phyloP scores from a whole-genome alignment of 768 basidiomycete genomes.

The Fomitopsis serialis region DNA sequence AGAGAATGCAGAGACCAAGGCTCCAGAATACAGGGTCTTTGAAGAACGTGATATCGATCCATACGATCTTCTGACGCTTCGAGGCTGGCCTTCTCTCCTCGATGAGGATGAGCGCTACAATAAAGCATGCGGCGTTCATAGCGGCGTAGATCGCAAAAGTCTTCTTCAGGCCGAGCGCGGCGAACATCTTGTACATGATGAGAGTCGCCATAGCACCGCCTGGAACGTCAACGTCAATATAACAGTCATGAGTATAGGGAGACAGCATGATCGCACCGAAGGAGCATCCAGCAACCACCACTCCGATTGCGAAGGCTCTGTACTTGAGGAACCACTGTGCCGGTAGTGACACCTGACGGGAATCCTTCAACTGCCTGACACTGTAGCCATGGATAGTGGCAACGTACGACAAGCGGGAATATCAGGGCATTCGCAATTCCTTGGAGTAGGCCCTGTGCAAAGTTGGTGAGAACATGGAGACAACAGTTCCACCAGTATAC shows the following conservation, averaged over 20 bases:
- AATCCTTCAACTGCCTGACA: neutral
- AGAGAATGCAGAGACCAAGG: constrained; percentile 15
- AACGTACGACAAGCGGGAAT: constrained; percentile 14
- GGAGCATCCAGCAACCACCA: constrained; percentile 26
- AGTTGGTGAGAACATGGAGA: neutral
- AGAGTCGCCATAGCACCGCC: constrained; percentile 20
- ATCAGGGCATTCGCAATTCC: constrained; percentile 14
- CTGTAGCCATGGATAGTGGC: neutral
- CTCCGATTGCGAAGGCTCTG: constrained; percentile 27
- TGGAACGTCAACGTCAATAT: neutral
- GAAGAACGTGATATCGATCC: constrained; percentile 17
- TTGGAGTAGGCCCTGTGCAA: constrained; percentile 13
- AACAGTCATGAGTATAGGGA: neutral
- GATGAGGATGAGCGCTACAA: constrained; percentile 14
- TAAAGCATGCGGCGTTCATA: constrained; percentile 13
- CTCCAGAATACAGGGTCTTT: constrained; percentile 19
- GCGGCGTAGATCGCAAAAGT: constrained; percentile 17
- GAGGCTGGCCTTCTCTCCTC: constrained; percentile 9
- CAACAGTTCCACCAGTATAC: neutral
- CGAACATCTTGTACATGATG: constrained; percentile 16
- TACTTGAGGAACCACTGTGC: constrained; percentile 28
- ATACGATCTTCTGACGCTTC: constrained; percentile 12
- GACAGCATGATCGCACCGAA: constrained; percentile 8
- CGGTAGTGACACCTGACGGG: constrained; percentile 16
- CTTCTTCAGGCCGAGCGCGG: constrained; percentile 11